Evolutionary conservation across 129 eudicot genomes (phyloP), one percentile per base, ranked within the genome.

Genomic region (Arctium minus): DNA sequence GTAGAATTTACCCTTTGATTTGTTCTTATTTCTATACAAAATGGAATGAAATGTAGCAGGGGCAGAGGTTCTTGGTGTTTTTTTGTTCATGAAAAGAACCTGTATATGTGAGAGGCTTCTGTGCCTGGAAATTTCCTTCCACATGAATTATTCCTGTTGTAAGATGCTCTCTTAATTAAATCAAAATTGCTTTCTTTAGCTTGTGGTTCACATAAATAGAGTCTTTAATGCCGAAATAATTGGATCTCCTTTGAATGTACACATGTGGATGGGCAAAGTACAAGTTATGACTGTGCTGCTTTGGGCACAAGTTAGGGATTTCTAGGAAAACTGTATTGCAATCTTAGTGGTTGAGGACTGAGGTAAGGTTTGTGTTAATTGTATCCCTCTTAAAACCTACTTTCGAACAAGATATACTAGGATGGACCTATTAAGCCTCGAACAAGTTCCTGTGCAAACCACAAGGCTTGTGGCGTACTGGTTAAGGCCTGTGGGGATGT

Each of bases 61-160:
- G 84, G 62, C 11, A 6, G 37, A 37, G 40, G 30, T 80, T 72
- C 36, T 18, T 80, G 83, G 62, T 76, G 31, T 82, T 82, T 68
- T n/a, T 9, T 48, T 13, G 33, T 9, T 18, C 2, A 67, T 18
- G 71, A 44, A 70, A 76, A 83, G 71, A 76, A 72, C 36, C n/a
- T 83, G 86, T 83, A 83, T 79, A 83, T 83, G 86, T 75, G 85
- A 81, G 85, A 81, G 74, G 80, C 80, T 74, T 62, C 68, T 82
- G 56, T 46, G 70, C 75, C 44, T 77, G 78, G 82, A 77, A 83
- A 81, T 65, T 78, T 38, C 53, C 79, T 83, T 83, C 17, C 83
- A 83, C 79, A 79, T 72, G 86, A 78, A 60, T 83, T 68, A 69
- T 75, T 82, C 70, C 50, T 75, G 72, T 70, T 60, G 68, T 60